Percentiles rank a stretch among this genome's conserved stretches.
Conservation (phyloP, 2,329 filamentous ascomycete species). For the Magnaporthiopsis rhizophila region DNA sequence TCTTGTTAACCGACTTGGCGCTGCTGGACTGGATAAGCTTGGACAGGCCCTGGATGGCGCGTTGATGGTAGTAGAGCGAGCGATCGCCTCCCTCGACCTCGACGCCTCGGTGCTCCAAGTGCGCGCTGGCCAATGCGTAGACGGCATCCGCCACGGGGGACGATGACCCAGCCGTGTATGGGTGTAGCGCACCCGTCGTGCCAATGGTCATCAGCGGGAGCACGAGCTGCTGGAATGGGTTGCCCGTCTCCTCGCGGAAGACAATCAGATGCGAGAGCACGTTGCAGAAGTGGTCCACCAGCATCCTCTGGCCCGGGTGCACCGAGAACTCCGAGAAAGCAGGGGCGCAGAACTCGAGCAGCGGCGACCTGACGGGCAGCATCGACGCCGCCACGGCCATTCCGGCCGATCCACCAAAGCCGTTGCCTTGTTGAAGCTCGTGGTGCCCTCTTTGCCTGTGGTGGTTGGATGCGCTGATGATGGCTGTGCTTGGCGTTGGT, state of each 20-base stretch:
- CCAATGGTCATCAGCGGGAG: slow-evolving; percentile 43
- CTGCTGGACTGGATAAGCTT: slow-evolving; percentile 44
- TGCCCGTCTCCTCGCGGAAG: slow-evolving; percentile 53
- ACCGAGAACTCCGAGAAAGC: slow-evolving; percentile 50
- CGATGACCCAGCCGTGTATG: slow-evolving; percentile 28
- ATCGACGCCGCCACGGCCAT: slow-evolving; percentile 10
- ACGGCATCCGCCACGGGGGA: slow-evolving; percentile 70
- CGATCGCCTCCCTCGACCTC: slow-evolving; percentile 38
- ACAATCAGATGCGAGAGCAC: slow-evolving; percentile 58
- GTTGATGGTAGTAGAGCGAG: slow-evolving; percentile 51
- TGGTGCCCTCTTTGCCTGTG: slow-evolving; percentile 1
- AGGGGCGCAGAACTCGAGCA: slow-evolving; percentile 44
- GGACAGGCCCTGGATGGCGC: slow-evolving; percentile 49
- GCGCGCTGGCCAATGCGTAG: slow-evolving; percentile 75
- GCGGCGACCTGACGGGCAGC: slow-evolving; percentile 28
- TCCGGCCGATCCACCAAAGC: neutral
- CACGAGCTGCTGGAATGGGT: slow-evolving; percentile 55
- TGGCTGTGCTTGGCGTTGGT: neutral
- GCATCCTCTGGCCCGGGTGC: slow-evolving; percentile 42
- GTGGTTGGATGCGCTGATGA: neutral
- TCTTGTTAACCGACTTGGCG: slow-evolving; percentile 33
- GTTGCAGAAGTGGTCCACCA: slow-evolving; percentile 57
- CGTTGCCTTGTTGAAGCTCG: slow-evolving; percentile 26
- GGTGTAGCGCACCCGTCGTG: neutral
- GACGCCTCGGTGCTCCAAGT: slow-evolving; percentile 60